phyloP scores from a whole-genome alignment of 1,284 basidiomycete species.

The Fomitopsis palustris region DNA sequence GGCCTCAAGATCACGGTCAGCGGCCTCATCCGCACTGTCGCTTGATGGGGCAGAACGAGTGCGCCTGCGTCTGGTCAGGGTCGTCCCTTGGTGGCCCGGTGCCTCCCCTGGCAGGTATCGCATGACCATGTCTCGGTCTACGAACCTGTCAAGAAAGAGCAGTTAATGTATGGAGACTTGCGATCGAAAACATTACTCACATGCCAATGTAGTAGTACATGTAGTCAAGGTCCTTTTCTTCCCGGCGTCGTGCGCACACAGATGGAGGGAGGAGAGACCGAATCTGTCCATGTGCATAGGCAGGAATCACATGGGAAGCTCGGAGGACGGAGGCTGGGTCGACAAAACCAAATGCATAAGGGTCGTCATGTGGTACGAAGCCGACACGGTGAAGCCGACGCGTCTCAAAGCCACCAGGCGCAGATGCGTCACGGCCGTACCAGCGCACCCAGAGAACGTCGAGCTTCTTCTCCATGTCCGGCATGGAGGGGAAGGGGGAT shows the following conservation, averaged over 20 bases:
- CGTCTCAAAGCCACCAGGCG: conserved; percentile 13
- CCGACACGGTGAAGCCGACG: conserved; percentile 29
- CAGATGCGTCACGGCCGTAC: conserved; percentile 22
- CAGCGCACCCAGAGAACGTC: conserved; percentile 37
- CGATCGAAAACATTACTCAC: conserved; percentile 15
- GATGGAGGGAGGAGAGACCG: neutral
- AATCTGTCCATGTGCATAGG: conserved; percentile 18
- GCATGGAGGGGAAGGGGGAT: neutral
- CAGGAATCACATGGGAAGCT: conserved; percentile 35
- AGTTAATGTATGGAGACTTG: neutral
- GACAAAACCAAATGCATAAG: conserved; percentile 36
- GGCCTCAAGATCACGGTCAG: neutral
- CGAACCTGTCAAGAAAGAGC: neutral
- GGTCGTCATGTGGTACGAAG: conserved; percentile 24
- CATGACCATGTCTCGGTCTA: neutral
- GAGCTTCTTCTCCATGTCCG: conserved; percentile 13
- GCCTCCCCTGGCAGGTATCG: neutral
- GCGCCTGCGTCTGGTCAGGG: neutral
- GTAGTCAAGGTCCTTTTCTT: conserved; percentile 13
- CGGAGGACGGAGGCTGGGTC: conserved; percentile 33
- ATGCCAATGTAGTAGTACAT: conserved; percentile 19
- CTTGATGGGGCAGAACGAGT: neutral
- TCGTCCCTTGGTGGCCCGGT: neutral
- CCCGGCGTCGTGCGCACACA: neutral
- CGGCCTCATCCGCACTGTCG: neutral